These are phyloP conservation scores for Adansonia rubrostipa DNA, from an alignment of 441 rosid genomes.

Conservation along the genomic window DNA sequence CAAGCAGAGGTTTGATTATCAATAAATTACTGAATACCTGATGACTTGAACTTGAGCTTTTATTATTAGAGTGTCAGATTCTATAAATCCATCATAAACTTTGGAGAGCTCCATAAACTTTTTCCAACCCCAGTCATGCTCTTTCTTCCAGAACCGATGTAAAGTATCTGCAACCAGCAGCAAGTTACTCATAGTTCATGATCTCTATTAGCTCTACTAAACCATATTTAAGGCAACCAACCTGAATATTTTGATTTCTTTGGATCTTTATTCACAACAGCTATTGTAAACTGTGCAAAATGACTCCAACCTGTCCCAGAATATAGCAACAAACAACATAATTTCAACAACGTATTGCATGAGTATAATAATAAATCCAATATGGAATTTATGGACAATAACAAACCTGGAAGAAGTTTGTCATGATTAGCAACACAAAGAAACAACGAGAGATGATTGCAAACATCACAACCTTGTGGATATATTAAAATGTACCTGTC, in stretches of 20 bases:
- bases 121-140: conserved; percentile 99
- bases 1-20: background rate
- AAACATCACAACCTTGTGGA: conserved; percentile 98
- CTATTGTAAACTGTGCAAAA: conserved; percentile 98
- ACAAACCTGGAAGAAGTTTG: conserved; percentile 95
- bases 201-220: conserved; percentile 6
- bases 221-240: conserved; percentile 40
- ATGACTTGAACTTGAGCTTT: conserved; percentile 96
- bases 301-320: conserved; percentile 91
- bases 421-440: conserved; percentile 96
- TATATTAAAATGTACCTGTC: conserved; percentile 93
- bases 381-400: conserved; percentile 4
- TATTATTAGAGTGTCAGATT: conserved; percentile 75
- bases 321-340: conserved; percentile 12
- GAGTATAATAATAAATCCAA: conserved; percentile 5
- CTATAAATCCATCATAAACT: conserved; percentile 82
- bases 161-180: conserved; percentile 66
- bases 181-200: conserved; percentile 33
- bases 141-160: conserved; percentile 96
- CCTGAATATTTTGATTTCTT: conserved; percentile 94
- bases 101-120: conserved; percentile 90
- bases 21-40: conserved; percentile 51
- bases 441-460: conserved; percentile 95
- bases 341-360: conserved; percentile 24
- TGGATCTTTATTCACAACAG: conserved; percentile 87